Evolutionary conservation across 129 eudicot genomes (phyloP).

Genomic region (carrot (Daucus carota)): DNA sequence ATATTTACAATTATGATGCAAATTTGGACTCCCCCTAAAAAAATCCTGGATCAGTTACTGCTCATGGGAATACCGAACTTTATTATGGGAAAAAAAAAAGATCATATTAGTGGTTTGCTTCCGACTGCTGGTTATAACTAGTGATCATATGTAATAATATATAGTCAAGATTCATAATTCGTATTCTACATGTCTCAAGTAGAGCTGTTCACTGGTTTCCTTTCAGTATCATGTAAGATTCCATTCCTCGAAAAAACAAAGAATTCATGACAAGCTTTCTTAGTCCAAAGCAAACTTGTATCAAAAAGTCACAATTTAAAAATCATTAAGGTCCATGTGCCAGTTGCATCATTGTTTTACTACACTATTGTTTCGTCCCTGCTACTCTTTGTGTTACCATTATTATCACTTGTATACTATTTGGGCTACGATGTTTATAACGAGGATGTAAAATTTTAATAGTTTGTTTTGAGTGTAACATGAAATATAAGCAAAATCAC

Average conservation of each 20-base stretch:
- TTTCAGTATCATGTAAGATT: not conserved
- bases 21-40: too few relatives aligned
- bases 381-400: not conserved
- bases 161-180: too few relatives aligned
- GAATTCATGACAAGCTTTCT: not conserved
- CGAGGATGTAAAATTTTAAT: not conserved
- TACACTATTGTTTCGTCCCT: not conserved
- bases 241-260: not conserved
- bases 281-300: not conserved
- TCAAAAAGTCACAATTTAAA: too few relatives aligned
- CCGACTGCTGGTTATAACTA: not conserved
- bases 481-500: not conserved
- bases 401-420: not conserved
- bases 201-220: not conserved
- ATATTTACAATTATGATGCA: too few relatives aligned
- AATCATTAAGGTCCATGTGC: not conserved
- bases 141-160: too few relatives aligned
- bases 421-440: not conserved
- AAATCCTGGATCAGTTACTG: too few relatives aligned
- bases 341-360: not conserved
- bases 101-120: not conserved
- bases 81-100: not conserved
- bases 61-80: not conserved
- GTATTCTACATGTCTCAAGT: not conserved
- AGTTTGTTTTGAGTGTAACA: not conserved